Base-by-base conservation (phyloP, 495 filamentous ascomycete genomes). In the Viridothelium virens region DNA sequence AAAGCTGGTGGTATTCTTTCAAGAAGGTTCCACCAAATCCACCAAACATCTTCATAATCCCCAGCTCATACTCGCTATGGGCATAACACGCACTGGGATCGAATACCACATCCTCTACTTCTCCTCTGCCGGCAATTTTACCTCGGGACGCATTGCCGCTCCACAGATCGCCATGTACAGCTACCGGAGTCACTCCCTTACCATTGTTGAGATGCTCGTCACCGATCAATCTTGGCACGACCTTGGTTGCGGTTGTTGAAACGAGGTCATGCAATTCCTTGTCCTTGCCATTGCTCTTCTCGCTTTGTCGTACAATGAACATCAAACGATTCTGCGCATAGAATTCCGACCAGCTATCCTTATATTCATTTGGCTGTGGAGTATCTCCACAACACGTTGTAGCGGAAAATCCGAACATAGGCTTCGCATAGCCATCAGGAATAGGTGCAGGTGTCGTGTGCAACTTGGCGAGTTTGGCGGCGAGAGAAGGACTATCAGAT, bases 11-110 rank as follows among this genome's bases (percentile, higher is more conserved):
- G 76, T 96, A 96, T 76, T 91, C 87, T 31, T 80, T 82, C 77
- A 88, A 87, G 69, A 95, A 96, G 5, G 68, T 72, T 0, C 75
- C 72, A 25, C 86, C 86, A 79, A 95, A 96, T 3, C 93, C 93
- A 0, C 92, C 93, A 83, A 96, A 96, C 90, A 97, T 92, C 66
- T 82, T 82, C 92, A 96, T 96, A 62, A 96, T 96, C 1, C 93
- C 92, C 61, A 93, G 73, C 73, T 96, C 92, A 78, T 86, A 96
- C 80, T 96, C 92, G 16, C 79, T 86, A 74, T 96, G 91, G n/a
- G 85, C 90, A 76, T 92, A 96, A 64, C 86, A 87, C 47, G 84
- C 81, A 16, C 85, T 86, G 31, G 91, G 86, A 77, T 96, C 92
- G 77, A 87, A 96, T 3, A 96, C 84, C 11, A 96, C 86, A 68